Base-by-base conservation (phyloP, 2,329 filamentous ascomycete species). In the Apiospora phragmitis region DNA sequence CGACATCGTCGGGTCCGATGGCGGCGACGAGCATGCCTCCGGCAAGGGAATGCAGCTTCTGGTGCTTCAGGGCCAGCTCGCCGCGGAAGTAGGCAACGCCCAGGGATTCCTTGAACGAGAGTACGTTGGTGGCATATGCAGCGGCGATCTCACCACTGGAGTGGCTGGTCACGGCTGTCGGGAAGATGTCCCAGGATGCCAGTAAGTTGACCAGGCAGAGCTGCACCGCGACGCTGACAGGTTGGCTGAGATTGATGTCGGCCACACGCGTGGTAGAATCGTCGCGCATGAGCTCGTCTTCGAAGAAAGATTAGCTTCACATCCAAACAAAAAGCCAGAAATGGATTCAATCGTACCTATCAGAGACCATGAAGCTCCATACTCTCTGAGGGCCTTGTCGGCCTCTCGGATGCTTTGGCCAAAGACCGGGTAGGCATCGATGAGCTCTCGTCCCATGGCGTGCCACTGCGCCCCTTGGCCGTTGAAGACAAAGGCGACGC, bases 91-190 rank as follows among this genome's bases (percentile, higher is more conserved):
- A 78, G 0, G 74, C 75, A 0, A 71, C 55, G 0, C 73, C 32
- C 0, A 79, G 75, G 11, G 77, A 74, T n/a, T 74, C 69, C 0
- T 67, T 0, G 0, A 35, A 32, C 0, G 26, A 73, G 2, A 80
- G 70, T 0, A 73, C 68, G 0, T 80, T 81, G 1, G 80, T 79
- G 3, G 80, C 79, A 67, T 83, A 85, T 0, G 84, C 83, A 0
- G 84, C 84, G 0, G 82, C 83, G 42, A 85, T 81, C 70, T 82
- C 81, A 1, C 80, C 80, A 0, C 77, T 79, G 0, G 80, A 82
- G 65, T 82, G 77, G 1, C 77, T 75, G 0, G 76, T 29, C 0
- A 74, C 70, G 0, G 71, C 65, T 0, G 55, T 7, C 1, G 76
- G 73, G 0, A 0, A 35, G 3, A 78, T 51, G 0, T 59, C 67